Evolutionary conservation across 1,139 yeast species (phyloP), one percentile per base, ranked within the genome.

Genomic region (Pichia sp.): DNA sequence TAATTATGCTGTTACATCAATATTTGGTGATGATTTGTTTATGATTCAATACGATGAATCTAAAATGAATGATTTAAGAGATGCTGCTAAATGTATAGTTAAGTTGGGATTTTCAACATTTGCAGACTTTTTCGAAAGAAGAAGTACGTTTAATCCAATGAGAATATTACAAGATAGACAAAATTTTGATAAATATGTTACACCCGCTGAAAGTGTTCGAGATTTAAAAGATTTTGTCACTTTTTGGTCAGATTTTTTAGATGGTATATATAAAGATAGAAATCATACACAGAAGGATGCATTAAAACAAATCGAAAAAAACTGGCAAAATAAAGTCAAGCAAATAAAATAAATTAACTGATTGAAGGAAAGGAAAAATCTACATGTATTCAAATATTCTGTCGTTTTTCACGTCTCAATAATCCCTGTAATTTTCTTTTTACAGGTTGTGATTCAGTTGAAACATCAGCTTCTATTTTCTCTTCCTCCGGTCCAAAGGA

Each of bases 71-170:
- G 61, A 65, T 2, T 55, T 83, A n/a, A 39, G 39, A 1, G 78
- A 73, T 46, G 71, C 80, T 34, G 62, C 72, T 1, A 54, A 59
- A 2, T 62, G 68, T 2, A 59, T 85, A 11, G 63, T 66, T 7
- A 58, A 73, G 43, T 79, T 71, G 55, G 74, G 84, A 77, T 57
- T 75, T 3, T 70, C 87, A 0, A 83, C 80, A 1, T 85, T 84
- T 56, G 62, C 71, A 6, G 74, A 66, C 4, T 73, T 72, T 42
- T 70, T 77, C 55, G 53, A 56, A 3, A 35, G 51, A 47, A 20
- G 48, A 51, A 6, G 36, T 42, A 31, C 58, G 52, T 35, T 73
- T 69, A n/a, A 65, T 57, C 56, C 62, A 50, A 30, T 64, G 57
- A 49, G 41, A 45, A 35, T 58, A 54, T 45, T 51, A 42, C 43